phyloP scores from a whole-genome alignment of 1,284 basidiomycete genomes.

The Fomitopsis pinicola region DNA sequence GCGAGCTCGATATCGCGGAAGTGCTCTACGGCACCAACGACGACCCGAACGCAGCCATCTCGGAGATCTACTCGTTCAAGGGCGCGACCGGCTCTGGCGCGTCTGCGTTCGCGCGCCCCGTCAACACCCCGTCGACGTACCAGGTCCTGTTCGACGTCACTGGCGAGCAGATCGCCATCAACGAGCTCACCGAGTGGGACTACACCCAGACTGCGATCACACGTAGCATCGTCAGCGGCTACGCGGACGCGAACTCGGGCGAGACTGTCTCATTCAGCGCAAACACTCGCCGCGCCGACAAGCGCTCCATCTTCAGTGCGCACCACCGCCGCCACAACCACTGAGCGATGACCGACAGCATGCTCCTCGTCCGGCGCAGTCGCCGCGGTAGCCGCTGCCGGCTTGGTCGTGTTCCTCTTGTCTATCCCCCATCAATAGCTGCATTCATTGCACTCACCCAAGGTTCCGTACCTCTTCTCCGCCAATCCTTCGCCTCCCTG shows the following conservation, averaged over 20 bases:
- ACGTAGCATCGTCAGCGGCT: constrained; percentile 22
- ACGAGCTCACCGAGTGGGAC: constrained; percentile 21
- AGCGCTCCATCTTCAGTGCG: constrained; percentile 3
- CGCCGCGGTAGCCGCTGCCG: background rate
- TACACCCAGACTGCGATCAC: constrained; percentile 18
- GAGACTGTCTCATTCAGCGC: constrained; percentile 18
- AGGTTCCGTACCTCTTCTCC: background rate
- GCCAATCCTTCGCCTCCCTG: background rate
- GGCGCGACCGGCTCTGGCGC: constrained; percentile 27
- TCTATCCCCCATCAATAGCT: background rate
- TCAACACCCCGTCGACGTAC: constrained; percentile 15
- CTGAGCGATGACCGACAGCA: background rate
- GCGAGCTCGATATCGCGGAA: constrained; percentile 30
- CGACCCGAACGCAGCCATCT: constrained; percentile 19
- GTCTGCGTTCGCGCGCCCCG: constrained; percentile 22
- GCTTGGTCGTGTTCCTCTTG: background rate
- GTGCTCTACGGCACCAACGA: constrained; percentile 17
- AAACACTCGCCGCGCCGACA: constrained; percentile 8
- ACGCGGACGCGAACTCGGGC: constrained; percentile 15
- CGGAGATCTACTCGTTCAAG: constrained; percentile 30
- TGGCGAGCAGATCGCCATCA: constrained; percentile 23
- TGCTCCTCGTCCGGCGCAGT: background rate
- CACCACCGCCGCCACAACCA: constrained; percentile 11
- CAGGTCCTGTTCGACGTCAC: constrained; percentile 24
- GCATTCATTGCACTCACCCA: background rate